A percentile compares a stretch with the other conserved stretches of the same genome.
These are phyloP conservation scores for Xylaria curta DNA, from an alignment of 495 filamentous ascomycete species.

Conservation along the genomic window DNA sequence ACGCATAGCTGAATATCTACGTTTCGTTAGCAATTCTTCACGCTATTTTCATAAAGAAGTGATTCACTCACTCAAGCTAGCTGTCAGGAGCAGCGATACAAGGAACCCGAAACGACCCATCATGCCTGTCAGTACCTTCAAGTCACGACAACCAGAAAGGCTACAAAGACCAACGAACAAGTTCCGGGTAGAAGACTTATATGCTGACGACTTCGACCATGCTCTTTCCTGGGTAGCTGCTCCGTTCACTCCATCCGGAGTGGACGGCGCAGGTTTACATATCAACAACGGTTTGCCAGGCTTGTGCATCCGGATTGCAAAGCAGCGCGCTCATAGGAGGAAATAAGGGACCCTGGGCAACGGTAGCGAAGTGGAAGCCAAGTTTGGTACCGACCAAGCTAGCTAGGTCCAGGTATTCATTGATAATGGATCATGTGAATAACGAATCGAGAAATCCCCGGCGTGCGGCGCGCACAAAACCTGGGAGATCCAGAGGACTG, in stretches of 20 bases:
- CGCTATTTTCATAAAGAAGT: not conserved
- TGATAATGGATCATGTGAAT: conserved; percentile 13
- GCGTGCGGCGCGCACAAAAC: conserved; percentile 11
- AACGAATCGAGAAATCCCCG: conserved; percentile 8
- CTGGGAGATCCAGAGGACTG: conserved; percentile 12
- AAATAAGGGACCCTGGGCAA: conserved; percentile 8
- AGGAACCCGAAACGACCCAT: conserved; percentile 33
- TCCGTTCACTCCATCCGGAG: conserved; percentile 9
- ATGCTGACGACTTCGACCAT: conserved; percentile 6
- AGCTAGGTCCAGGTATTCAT: conserved; percentile 6
- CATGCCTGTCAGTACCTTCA: conserved; percentile 19
- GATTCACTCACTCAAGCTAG: conserved; percentile 33
- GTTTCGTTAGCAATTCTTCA: conserved; percentile 25
- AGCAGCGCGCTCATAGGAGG: conserved; percentile 21
- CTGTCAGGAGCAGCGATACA: conserved; percentile 32
- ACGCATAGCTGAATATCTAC: conserved; percentile 36
- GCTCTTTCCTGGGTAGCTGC: not conserved
- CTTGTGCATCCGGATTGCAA: conserved; percentile 2
- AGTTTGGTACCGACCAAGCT: not conserved
- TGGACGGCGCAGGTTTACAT: not conserved
- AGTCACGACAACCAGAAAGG: conserved; percentile 12
- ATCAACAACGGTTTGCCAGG: conserved; percentile 5
- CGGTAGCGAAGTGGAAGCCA: conserved; percentile 17
- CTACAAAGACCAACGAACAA: conserved; percentile 15
- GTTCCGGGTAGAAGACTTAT: conserved; percentile 19